Evolutionary conservation across 2,329 filamentous ascomycete genomes (phyloP), one percentile per base, ranked within the genome.

Genomic region (Colletotrichum sp.): DNA sequence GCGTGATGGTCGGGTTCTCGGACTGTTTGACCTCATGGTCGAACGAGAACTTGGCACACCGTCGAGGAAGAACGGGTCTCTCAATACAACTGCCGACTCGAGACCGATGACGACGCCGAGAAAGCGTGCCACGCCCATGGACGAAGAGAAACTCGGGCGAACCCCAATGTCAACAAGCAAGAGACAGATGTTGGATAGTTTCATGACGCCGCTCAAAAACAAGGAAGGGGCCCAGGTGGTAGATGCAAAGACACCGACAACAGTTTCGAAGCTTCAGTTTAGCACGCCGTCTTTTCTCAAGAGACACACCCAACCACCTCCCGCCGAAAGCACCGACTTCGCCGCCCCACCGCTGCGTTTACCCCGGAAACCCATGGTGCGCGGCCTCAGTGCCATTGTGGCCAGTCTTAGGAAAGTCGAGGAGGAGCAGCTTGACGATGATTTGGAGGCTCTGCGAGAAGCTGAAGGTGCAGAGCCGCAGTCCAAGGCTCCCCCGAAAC

Each of bases 321-420:
- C 93, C 1, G 87, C 90, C 76, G 92, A 94, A 79, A 89, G 91
- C 73, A 87, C 85, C 32, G 82, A 88, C 67, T 88, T 88, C 73
- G 82, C 85, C n/a, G 86, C 84, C 3, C 86, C 88, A 0, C 90
- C 89, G 1, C 80, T 91, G 5, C 85, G 89, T 43, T 82, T 92
- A 30, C 92, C 90, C 4, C 87, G 87, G 55, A 93, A 91, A 79
- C 90, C 91, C 10, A 84, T 94, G n/a, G 91, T 91, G 2, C 89
- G 93, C 73, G 94, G 93, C 32, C 84, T 97, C 71, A 96, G 94
- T 81, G 93, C 91, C 77, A 93, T 96, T 78, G 93, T 96, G 27
- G 92, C 93, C 25, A 91, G 91, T 28, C 86, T 96, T 78, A 89
- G 93, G 76, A 92, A 92, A 80, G 88, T 94, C 71, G 92, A 95